Conservation (phyloP, 306 rosid species). For the Malus sylvestris region DNA sequence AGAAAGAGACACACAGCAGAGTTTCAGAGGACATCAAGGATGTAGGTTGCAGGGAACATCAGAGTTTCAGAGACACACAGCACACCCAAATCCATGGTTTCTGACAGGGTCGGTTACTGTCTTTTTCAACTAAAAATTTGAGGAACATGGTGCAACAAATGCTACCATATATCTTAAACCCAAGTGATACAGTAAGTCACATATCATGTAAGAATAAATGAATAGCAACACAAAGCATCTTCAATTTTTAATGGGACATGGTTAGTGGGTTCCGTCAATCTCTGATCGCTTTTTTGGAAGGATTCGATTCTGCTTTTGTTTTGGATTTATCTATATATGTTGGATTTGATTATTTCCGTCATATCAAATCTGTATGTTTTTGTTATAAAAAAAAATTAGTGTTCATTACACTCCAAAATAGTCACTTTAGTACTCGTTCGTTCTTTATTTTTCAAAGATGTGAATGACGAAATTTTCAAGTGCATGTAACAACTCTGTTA, state of each 20-base stretch:
- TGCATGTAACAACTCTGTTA: not conserved
- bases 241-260: not conserved
- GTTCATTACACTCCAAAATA: no score
- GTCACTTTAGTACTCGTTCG: not conserved
- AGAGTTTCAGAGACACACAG: not conserved
- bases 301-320: not conserved
- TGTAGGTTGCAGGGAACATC: not conserved
- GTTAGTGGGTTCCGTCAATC: not conserved
- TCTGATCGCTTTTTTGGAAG: not conserved
- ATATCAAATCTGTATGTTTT: no score
- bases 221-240: not conserved
- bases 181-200: not conserved
- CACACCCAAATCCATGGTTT: not conserved
- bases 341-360: not conserved
- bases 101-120: conserved; percentile 16
- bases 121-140: not conserved
- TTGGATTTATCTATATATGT: not conserved
- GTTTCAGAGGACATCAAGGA: not conserved
- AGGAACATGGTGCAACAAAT: not conserved
- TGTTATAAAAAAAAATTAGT: no score
- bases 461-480: not conserved
- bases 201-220: not conserved
- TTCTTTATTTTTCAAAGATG: not conserved
- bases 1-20: not conserved
- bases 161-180: not conserved